Conservation (phyloP, 257 asterid species). For the Lantana camara region DNA sequence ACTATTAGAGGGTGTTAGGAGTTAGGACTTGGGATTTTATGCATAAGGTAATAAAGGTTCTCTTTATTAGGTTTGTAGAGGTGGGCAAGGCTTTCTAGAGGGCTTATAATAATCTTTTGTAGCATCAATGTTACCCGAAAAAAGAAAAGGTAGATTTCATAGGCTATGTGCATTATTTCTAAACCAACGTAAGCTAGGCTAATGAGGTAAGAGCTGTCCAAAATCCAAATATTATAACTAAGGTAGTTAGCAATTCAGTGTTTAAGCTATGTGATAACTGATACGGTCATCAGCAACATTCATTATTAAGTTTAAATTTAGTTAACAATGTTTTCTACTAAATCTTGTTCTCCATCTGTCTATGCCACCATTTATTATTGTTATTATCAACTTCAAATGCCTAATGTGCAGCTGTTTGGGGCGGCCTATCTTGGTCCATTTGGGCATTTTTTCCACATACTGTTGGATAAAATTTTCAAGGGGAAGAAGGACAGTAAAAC, state of each 20-base stretch:
- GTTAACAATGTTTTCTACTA: background rate
- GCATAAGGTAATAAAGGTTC: constrained; percentile 8
- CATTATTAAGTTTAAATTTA: background rate
- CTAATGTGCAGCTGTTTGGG: constrained; percentile 73
- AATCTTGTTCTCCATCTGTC: background rate
- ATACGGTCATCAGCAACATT: too few species aligned
- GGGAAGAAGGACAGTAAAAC: constrained; percentile 87
- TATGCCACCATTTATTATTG: background rate
- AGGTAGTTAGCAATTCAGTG: too few species aligned
- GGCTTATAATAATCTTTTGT: too few species aligned
- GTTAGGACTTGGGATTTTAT: constrained; percentile 9
- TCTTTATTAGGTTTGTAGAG: constrained; percentile 7
- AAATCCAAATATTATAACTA: too few species aligned
- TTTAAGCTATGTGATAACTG: too few species aligned
- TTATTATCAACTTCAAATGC: constrained; percentile 20
- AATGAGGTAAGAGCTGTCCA: too few species aligned
- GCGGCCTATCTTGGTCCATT: constrained; percentile 91
- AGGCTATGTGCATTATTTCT: too few species aligned
- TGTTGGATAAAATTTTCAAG: constrained; percentile 85
- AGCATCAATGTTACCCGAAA: too few species aligned
- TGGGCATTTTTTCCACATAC: constrained; percentile 81
- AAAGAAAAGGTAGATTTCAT: too few species aligned
- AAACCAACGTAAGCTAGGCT: too few species aligned
- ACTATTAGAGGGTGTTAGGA: too few species aligned
- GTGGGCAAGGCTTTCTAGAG: constrained; percentile 11